phyloP scores from a whole-genome alignment of 768 basidiomycete genomes.

The Phlebiopsis flavidoalba region DNA sequence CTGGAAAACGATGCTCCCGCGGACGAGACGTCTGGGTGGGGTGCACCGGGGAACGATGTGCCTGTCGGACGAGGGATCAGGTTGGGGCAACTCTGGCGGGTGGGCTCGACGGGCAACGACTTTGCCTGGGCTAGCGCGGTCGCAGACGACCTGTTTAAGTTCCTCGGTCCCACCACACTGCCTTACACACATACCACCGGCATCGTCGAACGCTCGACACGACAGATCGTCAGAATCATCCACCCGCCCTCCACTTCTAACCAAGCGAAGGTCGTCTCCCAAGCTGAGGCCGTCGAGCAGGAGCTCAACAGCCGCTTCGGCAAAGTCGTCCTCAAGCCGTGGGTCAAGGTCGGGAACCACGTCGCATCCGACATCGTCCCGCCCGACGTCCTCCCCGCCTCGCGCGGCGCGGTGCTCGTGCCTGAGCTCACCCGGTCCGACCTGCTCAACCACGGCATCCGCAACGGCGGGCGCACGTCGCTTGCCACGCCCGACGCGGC shows the following conservation, averaged over 20 bases:
- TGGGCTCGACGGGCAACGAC: constrained; percentile 8
- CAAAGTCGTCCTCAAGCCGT: constrained; percentile 50
- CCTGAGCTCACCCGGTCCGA: constrained; percentile 52
- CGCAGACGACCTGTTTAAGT: constrained; percentile 27
- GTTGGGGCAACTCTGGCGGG: constrained; percentile 7
- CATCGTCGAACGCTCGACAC: constrained; percentile 60
- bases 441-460: constrained; percentile 54
- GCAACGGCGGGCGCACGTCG: constrained; percentile 30
- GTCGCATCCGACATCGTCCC: constrained; percentile 32
- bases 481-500: constrained; percentile 8
- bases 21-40: neutral
- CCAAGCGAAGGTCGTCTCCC: constrained; percentile 8
- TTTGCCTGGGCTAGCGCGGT: constrained; percentile 9
- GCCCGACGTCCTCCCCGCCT: constrained; percentile 31
- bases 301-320: constrained; percentile 43
- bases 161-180: constrained; percentile 53
- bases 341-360: constrained; percentile 35
- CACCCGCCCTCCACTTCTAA: constrained; percentile 29
- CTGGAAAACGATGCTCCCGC: neutral
- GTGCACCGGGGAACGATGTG: neutral
- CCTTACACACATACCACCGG: constrained; percentile 61
- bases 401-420: constrained; percentile 38
- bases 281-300: constrained; percentile 35
- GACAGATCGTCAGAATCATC: constrained; percentile 46
- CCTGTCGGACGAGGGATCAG: neutral